Percentiles rank a stretch among this genome's conserved stretches.
Evolutionary conservation across 495 filamentous ascomycete species (phyloP).

Genomic region (Hypomontagnella submonticulosa): DNA sequence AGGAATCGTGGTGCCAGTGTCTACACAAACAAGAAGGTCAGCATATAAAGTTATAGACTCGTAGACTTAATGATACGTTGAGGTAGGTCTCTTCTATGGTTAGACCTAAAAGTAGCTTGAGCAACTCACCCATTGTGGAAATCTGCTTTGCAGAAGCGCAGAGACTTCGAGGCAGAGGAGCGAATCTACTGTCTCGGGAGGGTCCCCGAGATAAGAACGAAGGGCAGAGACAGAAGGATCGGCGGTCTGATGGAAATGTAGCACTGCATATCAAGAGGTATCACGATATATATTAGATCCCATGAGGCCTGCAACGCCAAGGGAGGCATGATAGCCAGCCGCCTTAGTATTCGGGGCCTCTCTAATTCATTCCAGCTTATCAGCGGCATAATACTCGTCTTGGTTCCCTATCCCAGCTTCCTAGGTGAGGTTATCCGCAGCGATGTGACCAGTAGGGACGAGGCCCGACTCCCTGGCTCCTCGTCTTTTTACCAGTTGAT

Average conservation of each 20-base stretch:
- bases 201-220: constrained; percentile 34
- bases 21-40: constrained; percentile 23
- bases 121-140: constrained; percentile 33
- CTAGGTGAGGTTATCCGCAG: constrained; percentile 36
- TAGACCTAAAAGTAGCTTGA: constrained; percentile 2
- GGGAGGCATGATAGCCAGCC: constrained; percentile 11
- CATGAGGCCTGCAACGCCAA: background rate
- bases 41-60: constrained; percentile 1
- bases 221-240: constrained; percentile 15
- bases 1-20: constrained; percentile 41
- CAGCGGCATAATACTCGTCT: constrained; percentile 14
- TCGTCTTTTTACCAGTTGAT: constrained; percentile 7
- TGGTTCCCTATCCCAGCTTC: constrained; percentile 22
- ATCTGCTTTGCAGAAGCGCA: constrained; percentile 21
- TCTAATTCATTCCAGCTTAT: constrained; percentile 34
- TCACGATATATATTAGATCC: constrained; percentile 12
- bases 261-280: constrained; percentile 21
- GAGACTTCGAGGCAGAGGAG: constrained; percentile 21
- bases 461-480: constrained; percentile 29
- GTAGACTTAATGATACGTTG: background rate
- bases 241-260: constrained; percentile 11
- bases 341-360: constrained; percentile 16
- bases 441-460: constrained; percentile 11
- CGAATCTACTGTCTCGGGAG: constrained; percentile 22
- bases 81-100: background rate